phyloP scores from a whole-genome alignment of 805 yeast genomes.

The Candida parachauliodes region DNA sequence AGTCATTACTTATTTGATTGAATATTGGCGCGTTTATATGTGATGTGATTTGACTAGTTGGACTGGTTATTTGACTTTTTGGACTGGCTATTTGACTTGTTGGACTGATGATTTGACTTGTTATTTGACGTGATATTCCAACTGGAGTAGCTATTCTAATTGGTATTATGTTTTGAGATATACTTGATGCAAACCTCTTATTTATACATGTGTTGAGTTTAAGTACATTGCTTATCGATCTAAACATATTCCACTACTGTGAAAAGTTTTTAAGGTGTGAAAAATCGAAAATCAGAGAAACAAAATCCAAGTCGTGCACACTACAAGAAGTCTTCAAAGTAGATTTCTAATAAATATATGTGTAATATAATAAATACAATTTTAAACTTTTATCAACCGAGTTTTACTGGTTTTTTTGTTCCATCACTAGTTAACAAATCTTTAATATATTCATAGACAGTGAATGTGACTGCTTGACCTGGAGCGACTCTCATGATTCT shows the following conservation, averaged over 20 bases:
- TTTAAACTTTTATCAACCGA: neutral
- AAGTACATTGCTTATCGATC: neutral
- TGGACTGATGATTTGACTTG: too few relatives aligned
- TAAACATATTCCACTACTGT: neutral
- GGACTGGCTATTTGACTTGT: too few relatives aligned
- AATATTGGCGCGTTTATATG: neutral
- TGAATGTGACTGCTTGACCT: constrained; percentile 97
- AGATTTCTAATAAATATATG: neutral
- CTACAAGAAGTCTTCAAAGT: neutral
- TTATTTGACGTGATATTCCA: neutral
- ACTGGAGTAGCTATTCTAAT: too few relatives aligned
- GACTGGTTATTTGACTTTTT: too few relatives aligned
- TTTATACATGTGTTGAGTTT: neutral
- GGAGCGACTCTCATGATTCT: constrained; percentile 99
- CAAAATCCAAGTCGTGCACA: neutral
- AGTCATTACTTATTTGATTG: neutral
- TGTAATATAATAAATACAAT: neutral
- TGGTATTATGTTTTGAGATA: neutral
- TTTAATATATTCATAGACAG: constrained; percentile 89
- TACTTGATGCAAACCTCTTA: constrained; percentile 1
- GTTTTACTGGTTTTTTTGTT: constrained; percentile 1
- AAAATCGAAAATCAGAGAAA: neutral
- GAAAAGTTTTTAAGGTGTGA: neutral
- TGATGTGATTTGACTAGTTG: too few relatives aligned
- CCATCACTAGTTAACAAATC: constrained; percentile 46